phyloP scores from a whole-genome alignment of 2,329 filamentous ascomycete genomes.

The Epicoccum sorghinum region DNA sequence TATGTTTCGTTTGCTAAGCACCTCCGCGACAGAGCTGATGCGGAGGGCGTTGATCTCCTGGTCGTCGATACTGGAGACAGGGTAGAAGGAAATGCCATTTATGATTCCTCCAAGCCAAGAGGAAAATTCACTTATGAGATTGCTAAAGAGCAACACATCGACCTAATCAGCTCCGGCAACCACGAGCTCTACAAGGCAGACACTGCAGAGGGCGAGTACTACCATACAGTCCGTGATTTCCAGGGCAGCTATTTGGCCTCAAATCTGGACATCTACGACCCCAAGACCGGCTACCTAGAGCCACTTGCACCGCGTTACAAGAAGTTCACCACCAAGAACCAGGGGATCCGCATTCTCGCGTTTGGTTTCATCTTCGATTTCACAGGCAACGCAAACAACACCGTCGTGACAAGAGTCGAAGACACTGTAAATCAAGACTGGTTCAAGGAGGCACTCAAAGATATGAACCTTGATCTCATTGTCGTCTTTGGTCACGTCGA shows the following conservation, averaged over 20 bases:
- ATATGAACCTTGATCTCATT: constrained; percentile 81
- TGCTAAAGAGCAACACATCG: constrained; percentile 79
- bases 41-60: constrained; percentile 80
- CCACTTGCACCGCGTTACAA: constrained; percentile 83
- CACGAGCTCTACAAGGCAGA: constrained; percentile 90
- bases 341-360: constrained; percentile 80
- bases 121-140: constrained; percentile 90
- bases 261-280: constrained; percentile 87
- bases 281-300: constrained; percentile 70
- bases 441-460: constrained; percentile 86
- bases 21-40: constrained; percentile 78
- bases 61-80: constrained; percentile 94
- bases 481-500: constrained; percentile 86
- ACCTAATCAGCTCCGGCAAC: constrained; percentile 86
- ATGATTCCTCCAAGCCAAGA: constrained; percentile 86
- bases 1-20: constrained; percentile 92
- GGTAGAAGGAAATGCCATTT: constrained; percentile 92
- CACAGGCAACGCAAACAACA: constrained; percentile 88
- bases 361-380: constrained; percentile 98
- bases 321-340: constrained; percentile 91
- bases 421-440: constrained; percentile 82
- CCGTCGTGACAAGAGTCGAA: constrained; percentile 78
- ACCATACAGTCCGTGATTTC: constrained; percentile 82
- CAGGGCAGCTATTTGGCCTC: constrained; percentile 82
- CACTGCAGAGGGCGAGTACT: constrained; percentile 78